phyloP scores from a whole-genome alignment of 2,329 filamentous ascomycete species.

The Penicillium sp. region DNA sequence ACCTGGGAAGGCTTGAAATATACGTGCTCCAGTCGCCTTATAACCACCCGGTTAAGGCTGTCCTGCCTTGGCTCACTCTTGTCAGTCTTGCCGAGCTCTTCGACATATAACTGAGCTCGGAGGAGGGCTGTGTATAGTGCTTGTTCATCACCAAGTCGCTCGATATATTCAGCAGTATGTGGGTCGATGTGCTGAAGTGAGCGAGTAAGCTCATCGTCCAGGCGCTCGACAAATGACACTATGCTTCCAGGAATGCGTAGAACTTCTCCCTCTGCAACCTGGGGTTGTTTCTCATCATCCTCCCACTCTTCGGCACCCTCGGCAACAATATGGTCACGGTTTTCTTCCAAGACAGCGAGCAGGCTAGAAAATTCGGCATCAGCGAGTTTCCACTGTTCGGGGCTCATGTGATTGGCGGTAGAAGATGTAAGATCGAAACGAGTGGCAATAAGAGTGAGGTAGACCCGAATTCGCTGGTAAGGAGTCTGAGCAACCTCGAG shows the following conservation, averaged over 20 bases:
- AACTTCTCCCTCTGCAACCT: slow-evolving; percentile 67
- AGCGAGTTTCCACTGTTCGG: slow-evolving; percentile 95
- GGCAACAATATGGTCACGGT: slow-evolving; percentile 76
- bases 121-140: slow-evolving; percentile 89
- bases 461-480: slow-evolving; percentile 90
- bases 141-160: slow-evolving; percentile 86
- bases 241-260: slow-evolving; percentile 92
- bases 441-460: slow-evolving; percentile 86
- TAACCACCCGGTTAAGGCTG: slow-evolving; percentile 84
- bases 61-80: slow-evolving; percentile 75
- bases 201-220: slow-evolving; percentile 94
- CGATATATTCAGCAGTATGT: slow-evolving; percentile 97
- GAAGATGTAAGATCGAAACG: slow-evolving; percentile 86
- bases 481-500: slow-evolving; percentile 82
- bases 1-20: slow-evolving; percentile 99
- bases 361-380: slow-evolving; percentile 79
- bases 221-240: slow-evolving; percentile 87
- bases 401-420: slow-evolving; percentile 72
- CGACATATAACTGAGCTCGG: slow-evolving; percentile 82
- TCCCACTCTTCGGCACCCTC: slow-evolving; percentile 98
- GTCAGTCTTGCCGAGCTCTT: slow-evolving; percentile 67
- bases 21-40: slow-evolving; percentile 91
- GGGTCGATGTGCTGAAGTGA: slow-evolving; percentile 98
- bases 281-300: slow-evolving; percentile 90
- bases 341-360: slow-evolving; percentile 72